Evolutionary conservation across 192 early-diverging fungal genomes (phyloP).

Genomic region (Ambispora gerdemannii): DNA sequence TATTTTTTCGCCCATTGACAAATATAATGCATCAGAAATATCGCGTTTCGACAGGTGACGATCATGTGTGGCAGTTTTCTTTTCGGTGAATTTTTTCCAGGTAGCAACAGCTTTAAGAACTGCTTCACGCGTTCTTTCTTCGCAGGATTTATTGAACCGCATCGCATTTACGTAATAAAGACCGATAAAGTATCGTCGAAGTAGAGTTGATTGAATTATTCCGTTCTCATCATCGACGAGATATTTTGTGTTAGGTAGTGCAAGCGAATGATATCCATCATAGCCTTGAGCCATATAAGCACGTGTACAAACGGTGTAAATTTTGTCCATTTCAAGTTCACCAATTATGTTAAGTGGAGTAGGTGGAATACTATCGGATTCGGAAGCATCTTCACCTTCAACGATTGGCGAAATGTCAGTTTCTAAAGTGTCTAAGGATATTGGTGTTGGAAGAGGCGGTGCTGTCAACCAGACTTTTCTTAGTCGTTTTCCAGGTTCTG

Average conservation of each 20-base stretch:
- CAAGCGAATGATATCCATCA: slow-evolving; percentile 56
- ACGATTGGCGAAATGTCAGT: too few species aligned
- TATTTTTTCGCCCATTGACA: slow-evolving; percentile 29
- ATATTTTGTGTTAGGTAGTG: slow-evolving; percentile 37
- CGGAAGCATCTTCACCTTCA: slow-evolving; percentile 35
- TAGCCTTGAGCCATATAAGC: slow-evolving; percentile 61
- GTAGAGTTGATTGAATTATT: slow-evolving; percentile 52
- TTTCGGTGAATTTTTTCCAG: slow-evolving; percentile 24
- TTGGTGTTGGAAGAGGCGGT: not conserved
- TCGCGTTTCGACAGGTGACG: slow-evolving; percentile 9
- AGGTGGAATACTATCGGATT: slow-evolving; percentile 32
- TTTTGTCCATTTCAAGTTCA: slow-evolving; percentile 46
- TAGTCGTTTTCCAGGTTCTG: slow-evolving; percentile 50
- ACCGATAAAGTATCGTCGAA: slow-evolving; percentile 56
- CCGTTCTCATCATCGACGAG: slow-evolving; percentile 65
- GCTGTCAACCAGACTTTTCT: slow-evolving; percentile 38
- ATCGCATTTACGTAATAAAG: slow-evolving; percentile 59
- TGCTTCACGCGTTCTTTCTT: slow-evolving; percentile 15
- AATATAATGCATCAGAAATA: slow-evolving; percentile 31
- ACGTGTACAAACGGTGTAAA: slow-evolving; percentile 56
- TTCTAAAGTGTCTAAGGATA: not conserved
- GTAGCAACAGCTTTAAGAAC: slow-evolving; percentile 7
- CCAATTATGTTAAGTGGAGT: slow-evolving; percentile 34
- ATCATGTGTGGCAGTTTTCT: slow-evolving; percentile 1
- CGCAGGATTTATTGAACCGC: slow-evolving; percentile 35